Evolutionary conservation across 192 early-diverging fungal species (phyloP).

Genomic region (Coemansia sp.): DNA sequence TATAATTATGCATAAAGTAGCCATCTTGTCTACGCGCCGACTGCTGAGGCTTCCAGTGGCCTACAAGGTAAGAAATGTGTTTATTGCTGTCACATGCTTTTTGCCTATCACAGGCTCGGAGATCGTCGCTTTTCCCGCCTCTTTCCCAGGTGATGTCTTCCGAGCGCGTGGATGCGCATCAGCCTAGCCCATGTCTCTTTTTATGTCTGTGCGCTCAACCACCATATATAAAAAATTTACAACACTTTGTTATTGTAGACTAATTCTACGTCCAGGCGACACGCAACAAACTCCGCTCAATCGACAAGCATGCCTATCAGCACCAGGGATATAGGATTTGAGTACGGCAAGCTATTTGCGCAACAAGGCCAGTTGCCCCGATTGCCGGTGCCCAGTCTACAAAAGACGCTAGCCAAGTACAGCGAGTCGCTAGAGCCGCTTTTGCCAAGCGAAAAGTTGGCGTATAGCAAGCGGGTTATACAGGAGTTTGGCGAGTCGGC

Average conservation of each 20-base stretch:
- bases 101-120: neutral
- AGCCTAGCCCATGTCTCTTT: neutral
- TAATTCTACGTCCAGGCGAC: neutral
- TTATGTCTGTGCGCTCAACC: neutral
- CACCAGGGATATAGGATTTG: slow-evolving; percentile 5
- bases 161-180: neutral
- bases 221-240: neutral
- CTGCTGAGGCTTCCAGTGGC: slow-evolving; percentile 14
- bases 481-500: slow-evolving; percentile 76
- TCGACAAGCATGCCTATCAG: slow-evolving; percentile 14
- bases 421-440: slow-evolving; percentile 76
- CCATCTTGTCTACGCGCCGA: slow-evolving; percentile 23
- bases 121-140: neutral
- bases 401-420: slow-evolving; percentile 79
- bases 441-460: slow-evolving; percentile 66
- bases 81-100: neutral
- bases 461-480: slow-evolving; percentile 65
- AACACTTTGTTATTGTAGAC: neutral
- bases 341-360: slow-evolving; percentile 63
- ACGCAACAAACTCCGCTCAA: neutral
- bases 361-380: slow-evolving; percentile 74
- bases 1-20: slow-evolving; percentile 17
- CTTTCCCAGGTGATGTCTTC: neutral
- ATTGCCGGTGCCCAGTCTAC: slow-evolving; percentile 86
- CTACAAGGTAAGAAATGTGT: slow-evolving; percentile 13